Evolutionary conservation across 202 grass and related monocot species (phyloP), one percentile per base, ranked within the genome.

Genomic region (Musa balbisiana): DNA sequence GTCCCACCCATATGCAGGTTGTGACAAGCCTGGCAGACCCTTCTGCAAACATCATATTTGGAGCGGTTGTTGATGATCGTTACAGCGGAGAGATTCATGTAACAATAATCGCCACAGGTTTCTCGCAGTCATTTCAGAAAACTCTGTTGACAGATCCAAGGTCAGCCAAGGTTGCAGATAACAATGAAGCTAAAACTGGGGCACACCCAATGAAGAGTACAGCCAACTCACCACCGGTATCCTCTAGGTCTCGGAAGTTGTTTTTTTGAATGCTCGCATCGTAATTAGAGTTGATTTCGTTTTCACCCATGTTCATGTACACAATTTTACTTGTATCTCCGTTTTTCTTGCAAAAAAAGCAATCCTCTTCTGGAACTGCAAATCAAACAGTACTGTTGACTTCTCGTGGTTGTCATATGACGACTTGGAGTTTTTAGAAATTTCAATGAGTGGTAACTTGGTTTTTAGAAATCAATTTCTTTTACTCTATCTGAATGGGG

Each of bases 11-110:
- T 67, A 77, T 66, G 53, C 87, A 98, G 91, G 92, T 94, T 22
- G 91, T 98, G 58, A 98, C 94, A 73, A 94, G 94, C 79, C 81
- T 98, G 10, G 94, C 94, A 0, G 94, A 98, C 43, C 94, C 94
- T 49, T 98, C 94, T 8, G 91, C 94, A 1, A 98, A 98, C 59
- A 98, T 98, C 84, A 94, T 98, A 54, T 98, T 98, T 21, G 94
- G 91, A 9, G 94, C 94, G 1, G 94, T 98, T 24, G 94, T 98
- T 20, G 94, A 93, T 27, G 94, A 98, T 10, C 86, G 85, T 13
- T 98, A 93, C 74, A 93, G 78, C 9, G 94, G 90, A 3, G 94
- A 92, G 81, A 84, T 98, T 66, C 94, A 94, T 16, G 94, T 98
- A 64, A 98, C 91, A 3, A 93, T 98, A 68, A 98, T 98, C 17